Evolutionary conservation across 805 yeast species (phyloP).

Genomic region (Cyberlindnera amylophila): DNA sequence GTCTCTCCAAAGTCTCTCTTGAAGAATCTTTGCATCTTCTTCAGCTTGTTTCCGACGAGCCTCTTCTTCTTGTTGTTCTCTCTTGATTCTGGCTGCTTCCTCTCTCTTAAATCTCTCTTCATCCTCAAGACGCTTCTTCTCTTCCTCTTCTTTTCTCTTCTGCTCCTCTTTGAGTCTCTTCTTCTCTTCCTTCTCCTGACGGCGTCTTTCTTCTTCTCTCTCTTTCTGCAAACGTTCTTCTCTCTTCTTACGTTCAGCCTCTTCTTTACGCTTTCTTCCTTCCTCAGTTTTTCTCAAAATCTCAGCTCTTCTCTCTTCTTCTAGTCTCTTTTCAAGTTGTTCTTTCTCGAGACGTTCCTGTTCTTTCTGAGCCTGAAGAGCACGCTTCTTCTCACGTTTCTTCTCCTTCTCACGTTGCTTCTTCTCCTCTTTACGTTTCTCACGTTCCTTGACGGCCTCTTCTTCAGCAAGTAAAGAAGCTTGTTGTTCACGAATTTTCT

Average conservation of each 20-base stretch:
- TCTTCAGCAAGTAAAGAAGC: conserved; percentile 60
- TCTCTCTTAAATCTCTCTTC: neutral
- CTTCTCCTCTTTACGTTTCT: conserved; percentile 63
- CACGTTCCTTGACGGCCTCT: conserved; percentile 63
- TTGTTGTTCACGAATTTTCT: conserved; percentile 72
- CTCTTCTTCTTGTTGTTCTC: conserved; percentile 1
- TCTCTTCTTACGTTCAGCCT: conserved; percentile 1
- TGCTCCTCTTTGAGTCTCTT: neutral
- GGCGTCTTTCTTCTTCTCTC: neutral
- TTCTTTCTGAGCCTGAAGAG: conserved; percentile 36
- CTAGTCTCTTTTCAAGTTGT: conserved; percentile 31
- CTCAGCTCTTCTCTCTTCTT: conserved; percentile 34
- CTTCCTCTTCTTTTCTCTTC: neutral
- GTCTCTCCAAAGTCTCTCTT: conserved; percentile 4
- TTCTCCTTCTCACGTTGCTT: conserved; percentile 42
- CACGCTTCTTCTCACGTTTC: conserved; percentile 37
- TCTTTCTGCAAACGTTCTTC: conserved; percentile 2
- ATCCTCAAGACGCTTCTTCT: neutral
- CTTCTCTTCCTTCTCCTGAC: neutral
- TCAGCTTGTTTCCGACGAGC: conserved; percentile 4
- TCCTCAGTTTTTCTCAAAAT: conserved; percentile 26
- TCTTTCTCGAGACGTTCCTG: conserved; percentile 30
- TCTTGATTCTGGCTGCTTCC: neutral
- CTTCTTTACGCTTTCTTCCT: conserved; percentile 6
- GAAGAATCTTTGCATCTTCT: conserved; percentile 3